phyloP scores from a whole-genome alignment of 345 rosid genomes.

The Populus davidiana region DNA sequence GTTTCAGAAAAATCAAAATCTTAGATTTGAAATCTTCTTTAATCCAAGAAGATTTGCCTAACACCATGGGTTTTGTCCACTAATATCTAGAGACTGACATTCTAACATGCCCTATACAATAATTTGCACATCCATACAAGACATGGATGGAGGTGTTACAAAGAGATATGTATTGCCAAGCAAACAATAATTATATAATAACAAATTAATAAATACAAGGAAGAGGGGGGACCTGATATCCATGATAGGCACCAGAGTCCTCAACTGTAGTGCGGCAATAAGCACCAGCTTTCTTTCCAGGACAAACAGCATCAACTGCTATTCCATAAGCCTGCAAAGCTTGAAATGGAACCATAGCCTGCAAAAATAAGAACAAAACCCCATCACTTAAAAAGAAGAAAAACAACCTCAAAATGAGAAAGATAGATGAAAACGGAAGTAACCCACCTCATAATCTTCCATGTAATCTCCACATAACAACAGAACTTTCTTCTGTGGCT shows the following conservation, averaged over 20 bases:
- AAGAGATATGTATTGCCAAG: not conserved
- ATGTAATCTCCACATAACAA: constrained; percentile 77
- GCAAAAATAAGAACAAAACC: not conserved
- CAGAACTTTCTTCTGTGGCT: constrained; percentile 38
- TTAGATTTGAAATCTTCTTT: no score
- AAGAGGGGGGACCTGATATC: constrained; percentile 57
- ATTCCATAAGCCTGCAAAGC: constrained; percentile 73
- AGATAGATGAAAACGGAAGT: not conserved
- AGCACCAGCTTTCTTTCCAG: constrained; percentile 80
- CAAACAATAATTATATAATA: not conserved
- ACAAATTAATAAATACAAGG: not conserved
- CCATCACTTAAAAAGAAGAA: not conserved
- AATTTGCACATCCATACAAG: no score
- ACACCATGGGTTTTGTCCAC: no score
- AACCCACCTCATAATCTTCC: constrained; percentile 69
- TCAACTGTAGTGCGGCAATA: constrained; percentile 74
- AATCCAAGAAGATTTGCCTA: no score
- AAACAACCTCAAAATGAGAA: not conserved
- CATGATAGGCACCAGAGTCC: constrained; percentile 47
- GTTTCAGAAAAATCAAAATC: no score
- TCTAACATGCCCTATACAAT: no score
- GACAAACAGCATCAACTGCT: constrained; percentile 68
- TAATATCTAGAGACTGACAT: no score
- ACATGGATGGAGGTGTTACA: not conserved
- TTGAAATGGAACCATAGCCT: constrained; percentile 96